Evolutionary conservation across 305 asterid genomes (phyloP).

Genomic region (Lippia alba): DNA sequence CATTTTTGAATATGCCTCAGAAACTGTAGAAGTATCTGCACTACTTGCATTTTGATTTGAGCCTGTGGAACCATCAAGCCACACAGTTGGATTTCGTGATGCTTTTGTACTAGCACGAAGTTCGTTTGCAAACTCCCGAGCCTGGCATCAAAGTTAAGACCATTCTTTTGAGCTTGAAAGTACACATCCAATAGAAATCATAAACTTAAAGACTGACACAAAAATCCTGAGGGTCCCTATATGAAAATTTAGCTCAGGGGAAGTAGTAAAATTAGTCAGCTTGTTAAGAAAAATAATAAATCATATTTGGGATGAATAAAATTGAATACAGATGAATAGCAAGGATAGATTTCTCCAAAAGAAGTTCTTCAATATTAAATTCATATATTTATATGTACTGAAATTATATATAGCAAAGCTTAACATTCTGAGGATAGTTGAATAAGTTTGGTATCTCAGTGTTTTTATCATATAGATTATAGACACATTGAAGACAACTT

Average conservation of each 20-base stretch:
- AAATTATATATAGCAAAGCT: not conserved
- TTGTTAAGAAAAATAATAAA: slow-evolving; percentile 16
- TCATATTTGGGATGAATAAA: slow-evolving; percentile 3
- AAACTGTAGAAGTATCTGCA: slow-evolving; percentile 93
- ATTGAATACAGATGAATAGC: slow-evolving; percentile 22
- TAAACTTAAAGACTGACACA: slow-evolving; percentile 20
- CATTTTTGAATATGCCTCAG: slow-evolving; percentile 98
- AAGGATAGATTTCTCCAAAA: slow-evolving; percentile 4
- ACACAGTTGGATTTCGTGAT: slow-evolving; percentile 84
- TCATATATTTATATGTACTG: slow-evolving; percentile 2
- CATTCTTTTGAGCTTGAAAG: slow-evolving; percentile 29
- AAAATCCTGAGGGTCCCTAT: slow-evolving; percentile 13
- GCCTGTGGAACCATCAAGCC: slow-evolving; percentile 96
- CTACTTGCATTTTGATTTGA: slow-evolving; percentile 81
- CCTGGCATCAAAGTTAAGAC: slow-evolving; percentile 56
- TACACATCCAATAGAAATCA: slow-evolving; percentile 20
- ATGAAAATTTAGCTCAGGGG: slow-evolving; percentile 10
- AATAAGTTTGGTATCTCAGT: slow-evolving; percentile 23
- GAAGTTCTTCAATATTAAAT: slow-evolving; percentile 1
- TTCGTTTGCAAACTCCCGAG: slow-evolving; percentile 99
- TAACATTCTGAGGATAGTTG: slow-evolving; percentile 24
- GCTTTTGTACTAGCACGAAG: slow-evolving; percentile 98
- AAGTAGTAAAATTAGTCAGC: slow-evolving; percentile 3
- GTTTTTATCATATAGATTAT: slow-evolving; percentile 5
- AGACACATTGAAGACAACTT: slow-evolving; percentile 9